Evolutionary conservation across 179 eudicot genomes (phyloP).

Genomic region (Gypsophila paniculata): DNA sequence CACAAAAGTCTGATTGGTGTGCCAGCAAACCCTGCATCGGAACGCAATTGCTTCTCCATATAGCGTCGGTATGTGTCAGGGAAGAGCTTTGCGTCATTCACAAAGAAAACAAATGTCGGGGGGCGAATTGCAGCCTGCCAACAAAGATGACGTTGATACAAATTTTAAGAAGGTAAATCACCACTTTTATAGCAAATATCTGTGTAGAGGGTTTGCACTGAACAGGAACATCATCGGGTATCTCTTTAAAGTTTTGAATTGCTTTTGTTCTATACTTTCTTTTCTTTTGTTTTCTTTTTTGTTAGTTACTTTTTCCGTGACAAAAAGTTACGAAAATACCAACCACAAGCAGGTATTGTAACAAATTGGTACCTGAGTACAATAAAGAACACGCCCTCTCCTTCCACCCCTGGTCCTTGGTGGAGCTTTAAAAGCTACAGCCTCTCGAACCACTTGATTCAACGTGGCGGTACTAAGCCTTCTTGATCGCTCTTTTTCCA

Average conservation of each 20-base stretch:
- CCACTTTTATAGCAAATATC: not conserved
- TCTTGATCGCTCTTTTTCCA: constrained; percentile 89
- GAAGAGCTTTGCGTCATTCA: constrained; percentile 89
- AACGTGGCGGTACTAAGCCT: constrained; percentile 72
- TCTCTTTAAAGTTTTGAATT: no score
- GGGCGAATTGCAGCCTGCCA: constrained; percentile 93
- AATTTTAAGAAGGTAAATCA: constrained; percentile 8
- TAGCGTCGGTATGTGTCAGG: constrained; percentile 85
- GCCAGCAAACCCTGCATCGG: constrained; percentile 84
- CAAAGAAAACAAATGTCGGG: constrained; percentile 97
- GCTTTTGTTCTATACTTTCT: no score
- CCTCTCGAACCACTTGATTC: constrained; percentile 86
- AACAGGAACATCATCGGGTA: not conserved
- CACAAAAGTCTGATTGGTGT: constrained; percentile 94
- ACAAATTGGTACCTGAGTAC: constrained; percentile 69
- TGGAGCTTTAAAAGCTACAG: constrained; percentile 91
- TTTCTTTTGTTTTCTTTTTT: no score
- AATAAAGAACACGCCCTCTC: constrained; percentile 91
- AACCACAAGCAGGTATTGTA: not conserved
- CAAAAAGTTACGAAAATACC: not conserved
- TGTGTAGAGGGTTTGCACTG: not conserved
- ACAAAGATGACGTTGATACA: constrained; percentile 15
- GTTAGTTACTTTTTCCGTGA: not conserved
- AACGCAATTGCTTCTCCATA: constrained; percentile 94
- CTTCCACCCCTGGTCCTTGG: constrained; percentile 91